A percentile compares a stretch with the other conserved stretches of the same genome.
phyloP scores from a whole-genome alignment of 192 early-diverging fungal species.

The Thamnidium elegans region DNA sequence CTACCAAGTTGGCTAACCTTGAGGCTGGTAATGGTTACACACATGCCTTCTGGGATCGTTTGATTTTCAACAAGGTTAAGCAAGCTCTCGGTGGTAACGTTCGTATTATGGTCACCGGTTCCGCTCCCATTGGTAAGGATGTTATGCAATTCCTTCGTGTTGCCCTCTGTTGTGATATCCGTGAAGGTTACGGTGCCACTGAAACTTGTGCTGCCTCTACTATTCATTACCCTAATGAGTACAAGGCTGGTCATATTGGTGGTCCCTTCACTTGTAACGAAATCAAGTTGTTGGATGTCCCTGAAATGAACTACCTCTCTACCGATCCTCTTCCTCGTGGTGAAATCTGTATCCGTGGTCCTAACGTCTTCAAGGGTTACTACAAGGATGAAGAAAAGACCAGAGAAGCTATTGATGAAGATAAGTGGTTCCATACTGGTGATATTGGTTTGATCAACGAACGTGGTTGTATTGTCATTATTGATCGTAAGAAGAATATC shows the following conservation, averaged over 20 bases:
- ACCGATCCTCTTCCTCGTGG: conserved; percentile 85
- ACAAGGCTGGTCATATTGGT: conserved; percentile 76
- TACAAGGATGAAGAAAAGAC: conserved; percentile 78
- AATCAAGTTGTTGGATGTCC: conserved; percentile 87
- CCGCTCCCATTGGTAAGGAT: conserved; percentile 83
- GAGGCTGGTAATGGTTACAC: conserved; percentile 57
- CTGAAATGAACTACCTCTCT: conserved; percentile 82
- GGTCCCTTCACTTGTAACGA: conserved; percentile 63
- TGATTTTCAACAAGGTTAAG: conserved; percentile 77
- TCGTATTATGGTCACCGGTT: conserved; percentile 75
- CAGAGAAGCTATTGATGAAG: conserved; percentile 66
- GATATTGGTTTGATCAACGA: conserved; percentile 77
- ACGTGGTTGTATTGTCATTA: conserved; percentile 66
- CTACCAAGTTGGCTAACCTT: conserved; percentile 60
- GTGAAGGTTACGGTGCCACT: conserved; percentile 90
- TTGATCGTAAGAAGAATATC: conserved; percentile 84
- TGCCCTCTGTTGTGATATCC: conserved; percentile 70
- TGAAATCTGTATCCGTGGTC: conserved; percentile 84
- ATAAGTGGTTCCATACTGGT: conserved; percentile 86
- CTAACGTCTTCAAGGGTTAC: conserved; percentile 72
- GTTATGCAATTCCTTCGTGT: conserved; percentile 80
- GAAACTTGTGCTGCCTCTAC: conserved; percentile 65
- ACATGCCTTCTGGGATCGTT: conserved; percentile 85
- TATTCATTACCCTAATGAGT: conserved; percentile 56
- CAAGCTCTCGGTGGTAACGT: conserved; percentile 82